phyloP scores from a whole-genome alignment of 2,329 filamentous ascomycete species.

The Chaetothyriales sp. region DNA sequence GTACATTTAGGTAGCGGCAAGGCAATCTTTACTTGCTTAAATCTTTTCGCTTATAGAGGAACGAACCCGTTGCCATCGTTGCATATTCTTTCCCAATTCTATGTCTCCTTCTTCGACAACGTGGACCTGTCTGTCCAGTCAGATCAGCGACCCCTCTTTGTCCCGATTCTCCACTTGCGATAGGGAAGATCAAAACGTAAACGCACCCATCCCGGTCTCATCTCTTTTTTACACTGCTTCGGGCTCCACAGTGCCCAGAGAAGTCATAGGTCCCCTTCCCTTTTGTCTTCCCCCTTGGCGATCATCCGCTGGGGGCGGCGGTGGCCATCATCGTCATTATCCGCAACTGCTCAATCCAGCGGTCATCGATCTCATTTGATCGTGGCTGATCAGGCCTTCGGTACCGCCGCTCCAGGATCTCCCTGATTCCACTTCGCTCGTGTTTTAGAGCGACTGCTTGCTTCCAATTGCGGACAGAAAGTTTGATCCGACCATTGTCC shows the following conservation, averaged over 20 bases:
- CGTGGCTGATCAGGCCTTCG: background rate
- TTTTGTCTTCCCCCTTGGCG: background rate
- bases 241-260: conserved; percentile 1
- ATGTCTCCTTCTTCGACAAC: background rate
- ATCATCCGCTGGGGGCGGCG: background rate
- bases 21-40: background rate
- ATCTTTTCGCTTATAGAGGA: background rate
- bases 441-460: conserved; percentile 73
- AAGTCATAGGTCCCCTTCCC: background rate
- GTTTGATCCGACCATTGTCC: conserved; percentile 75
- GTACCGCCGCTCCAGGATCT: background rate
- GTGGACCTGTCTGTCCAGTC: background rate
- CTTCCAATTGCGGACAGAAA: conserved; percentile 78
- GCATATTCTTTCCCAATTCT: background rate
- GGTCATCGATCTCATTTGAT: background rate
- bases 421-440: background rate
- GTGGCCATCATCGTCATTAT: background rate
- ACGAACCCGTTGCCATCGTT: background rate
- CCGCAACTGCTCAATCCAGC: background rate
- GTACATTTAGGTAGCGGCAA: background rate
- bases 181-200: background rate
- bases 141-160: background rate
- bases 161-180: background rate
- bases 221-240: background rate
- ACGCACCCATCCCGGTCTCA: background rate